Conservation (phyloP, 2,329 filamentous ascomycete genomes). For the Fusarium decemcellulare region DNA sequence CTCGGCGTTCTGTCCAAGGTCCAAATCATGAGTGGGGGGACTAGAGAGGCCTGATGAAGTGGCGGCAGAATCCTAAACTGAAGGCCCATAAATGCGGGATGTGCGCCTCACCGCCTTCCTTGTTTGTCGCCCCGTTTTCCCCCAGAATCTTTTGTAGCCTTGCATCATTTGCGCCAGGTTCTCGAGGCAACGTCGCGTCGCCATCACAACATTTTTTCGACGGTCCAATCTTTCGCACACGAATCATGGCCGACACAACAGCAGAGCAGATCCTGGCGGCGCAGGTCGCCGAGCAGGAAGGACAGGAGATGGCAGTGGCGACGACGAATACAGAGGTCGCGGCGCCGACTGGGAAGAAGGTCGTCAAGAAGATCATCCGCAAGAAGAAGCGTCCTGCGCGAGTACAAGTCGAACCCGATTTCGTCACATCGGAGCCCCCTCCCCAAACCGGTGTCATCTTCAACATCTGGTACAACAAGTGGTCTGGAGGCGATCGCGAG, state of each 20-base stretch:
- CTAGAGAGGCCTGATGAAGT: slow-evolving; percentile 45
- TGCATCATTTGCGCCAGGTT: slow-evolving; percentile 42
- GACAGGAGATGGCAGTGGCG: slow-evolving; percentile 52
- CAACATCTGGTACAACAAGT: slow-evolving; percentile 99
- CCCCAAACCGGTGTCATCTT: slow-evolving; percentile 95
- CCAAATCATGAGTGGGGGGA: slow-evolving; percentile 48
- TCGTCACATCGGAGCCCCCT: slow-evolving; percentile 86
- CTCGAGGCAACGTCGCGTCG: slow-evolving; percentile 41
- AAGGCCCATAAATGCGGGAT: slow-evolving; percentile 36
- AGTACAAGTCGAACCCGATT: slow-evolving; percentile 89
- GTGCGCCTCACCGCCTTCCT: slow-evolving; percentile 49
- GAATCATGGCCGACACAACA: slow-evolving; percentile 51
- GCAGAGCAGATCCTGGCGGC: slow-evolving; percentile 46
- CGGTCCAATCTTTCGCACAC: slow-evolving; percentile 7
- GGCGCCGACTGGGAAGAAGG: slow-evolving; percentile 69
- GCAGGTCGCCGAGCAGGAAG: slow-evolving; percentile 45
- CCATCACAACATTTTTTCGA: slow-evolving; percentile 33
- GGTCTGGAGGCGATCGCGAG: slow-evolving; percentile 94
- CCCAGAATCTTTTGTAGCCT: slow-evolving; percentile 47
- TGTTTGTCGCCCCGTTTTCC: slow-evolving; percentile 27
- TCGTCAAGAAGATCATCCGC: slow-evolving; percentile 88
- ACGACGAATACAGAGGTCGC: slow-evolving; percentile 61
- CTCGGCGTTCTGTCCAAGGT: slow-evolving; percentile 28
- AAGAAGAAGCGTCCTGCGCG: slow-evolving; percentile 92
- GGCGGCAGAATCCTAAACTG: slow-evolving; percentile 43